Evolutionary conservation across 225 moss, liverwort and hornwort species (phyloP).

Genomic region (Antitrichia curtipendula): DNA sequence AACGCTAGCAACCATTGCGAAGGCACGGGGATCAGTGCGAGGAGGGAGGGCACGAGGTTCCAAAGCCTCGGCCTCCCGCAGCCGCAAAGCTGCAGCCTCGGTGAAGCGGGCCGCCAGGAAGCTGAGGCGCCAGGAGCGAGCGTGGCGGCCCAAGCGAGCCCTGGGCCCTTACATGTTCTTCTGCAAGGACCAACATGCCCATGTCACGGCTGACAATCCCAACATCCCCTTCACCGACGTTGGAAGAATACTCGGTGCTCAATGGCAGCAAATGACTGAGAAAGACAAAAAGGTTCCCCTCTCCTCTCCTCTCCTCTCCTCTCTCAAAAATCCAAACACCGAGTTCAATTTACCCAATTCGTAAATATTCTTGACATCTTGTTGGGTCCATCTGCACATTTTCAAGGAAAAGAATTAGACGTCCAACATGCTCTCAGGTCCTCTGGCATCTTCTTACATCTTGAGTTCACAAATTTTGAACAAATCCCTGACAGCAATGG

Average conservation of each 20-base stretch:
- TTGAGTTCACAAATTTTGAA: background rate
- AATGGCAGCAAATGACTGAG: constrained; percentile 61
- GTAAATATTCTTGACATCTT: background rate
- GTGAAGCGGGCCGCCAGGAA: background rate
- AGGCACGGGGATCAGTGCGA: constrained; percentile 8
- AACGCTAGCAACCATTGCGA: constrained; percentile 29
- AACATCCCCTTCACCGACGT: constrained; percentile 58
- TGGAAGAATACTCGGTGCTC: constrained; percentile 63
- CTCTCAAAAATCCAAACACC: background rate
- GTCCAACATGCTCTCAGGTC: background rate
- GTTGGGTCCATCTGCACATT: background rate
- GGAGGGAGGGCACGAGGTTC: background rate
- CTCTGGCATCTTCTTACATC: background rate
- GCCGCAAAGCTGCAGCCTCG: background rate
- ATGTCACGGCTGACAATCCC: constrained; percentile 55
- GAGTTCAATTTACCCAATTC: background rate
- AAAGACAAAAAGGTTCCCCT: constrained; percentile 58
- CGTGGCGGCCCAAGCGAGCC: constrained; percentile 61
- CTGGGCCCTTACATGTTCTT: constrained; percentile 76
- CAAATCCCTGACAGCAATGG: background rate
- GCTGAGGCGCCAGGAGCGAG: background rate
- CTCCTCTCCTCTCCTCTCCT: background rate
- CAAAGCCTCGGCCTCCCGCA: constrained; percentile 23
- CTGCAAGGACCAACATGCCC: constrained; percentile 60
- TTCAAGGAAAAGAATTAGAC: background rate